Evolutionary conservation across 768 basidiomycete genomes (phyloP).

Genomic region (Serpula lacrymans): DNA sequence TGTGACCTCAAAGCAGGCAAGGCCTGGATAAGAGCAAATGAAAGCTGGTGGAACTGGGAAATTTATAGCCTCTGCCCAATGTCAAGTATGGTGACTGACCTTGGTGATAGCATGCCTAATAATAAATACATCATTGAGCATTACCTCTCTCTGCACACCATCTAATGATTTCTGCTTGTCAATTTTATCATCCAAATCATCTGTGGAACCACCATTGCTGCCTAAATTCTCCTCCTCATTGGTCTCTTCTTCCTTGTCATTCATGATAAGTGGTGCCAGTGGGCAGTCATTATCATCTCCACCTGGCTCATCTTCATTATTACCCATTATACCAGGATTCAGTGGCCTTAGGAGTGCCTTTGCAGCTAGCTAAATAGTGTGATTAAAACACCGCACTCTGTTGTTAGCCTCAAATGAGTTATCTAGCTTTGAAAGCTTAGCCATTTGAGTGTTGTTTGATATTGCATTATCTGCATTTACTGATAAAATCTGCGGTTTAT

Average conservation of each 20-base stretch:
- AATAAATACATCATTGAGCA: too few species aligned
- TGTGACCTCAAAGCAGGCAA: conserved; percentile 14
- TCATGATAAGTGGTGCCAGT: too few species aligned
- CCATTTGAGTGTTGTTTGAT: too few species aligned
- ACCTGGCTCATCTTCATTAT: neutral
- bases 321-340: conserved; percentile 1
- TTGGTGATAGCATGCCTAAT: conserved; percentile 35
- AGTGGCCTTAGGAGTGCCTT: conserved; percentile 23
- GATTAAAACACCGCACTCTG: conserved; percentile 37
- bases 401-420: too few species aligned
- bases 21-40: conserved; percentile 13
- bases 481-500: too few species aligned
- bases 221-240: conserved; percentile 23
- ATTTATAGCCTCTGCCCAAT: too few species aligned
- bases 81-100: too few species aligned
- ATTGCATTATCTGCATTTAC: too few species aligned
- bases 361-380: conserved; percentile 34
- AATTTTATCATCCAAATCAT: conserved; percentile 12
- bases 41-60: too few species aligned
- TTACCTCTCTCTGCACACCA: too few species aligned
- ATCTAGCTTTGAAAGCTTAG: too few species aligned
- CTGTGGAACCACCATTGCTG: conserved; percentile 14
- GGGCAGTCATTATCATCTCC: conserved; percentile 8
- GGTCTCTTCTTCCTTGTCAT: too few species aligned
- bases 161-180: conserved; percentile 18